Evolutionary conservation across 805 yeast species (phyloP).

Genomic region (Saccharomycopsis javanensis): DNA sequence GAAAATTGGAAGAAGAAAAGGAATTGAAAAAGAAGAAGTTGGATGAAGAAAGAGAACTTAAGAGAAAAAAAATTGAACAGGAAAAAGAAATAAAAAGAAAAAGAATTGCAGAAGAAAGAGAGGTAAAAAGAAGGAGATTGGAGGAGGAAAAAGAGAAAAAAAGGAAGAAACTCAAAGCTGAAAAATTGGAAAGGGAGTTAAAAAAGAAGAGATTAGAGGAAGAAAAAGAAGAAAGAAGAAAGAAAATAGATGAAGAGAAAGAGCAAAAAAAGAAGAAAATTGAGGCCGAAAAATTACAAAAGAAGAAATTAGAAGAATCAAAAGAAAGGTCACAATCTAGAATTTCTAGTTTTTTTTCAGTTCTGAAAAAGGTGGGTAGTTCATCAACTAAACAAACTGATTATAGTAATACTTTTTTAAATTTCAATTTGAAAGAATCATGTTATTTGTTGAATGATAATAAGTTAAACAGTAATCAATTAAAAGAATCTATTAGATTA

Average conservation of each 20-base stretch:
- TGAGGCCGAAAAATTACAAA: background rate
- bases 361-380: constrained; percentile 1
- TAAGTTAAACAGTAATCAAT: background rate
- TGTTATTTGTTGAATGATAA: background rate
- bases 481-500: background rate
- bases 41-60: constrained; percentile 6
- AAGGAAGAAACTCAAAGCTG: background rate
- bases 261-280: background rate
- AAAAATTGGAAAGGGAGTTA: background rate
- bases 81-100: constrained; percentile 11
- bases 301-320: constrained; percentile 3
- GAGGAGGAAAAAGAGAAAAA: constrained; percentile 7
- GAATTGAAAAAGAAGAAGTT: constrained; percentile 7
- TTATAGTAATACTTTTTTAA: constrained; percentile 11
- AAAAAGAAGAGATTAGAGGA: background rate
- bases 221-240: background rate
- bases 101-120: constrained; percentile 11
- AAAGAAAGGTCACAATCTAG: constrained; percentile 10
- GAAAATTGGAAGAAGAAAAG: constrained; percentile 12
- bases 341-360: constrained; percentile 13
- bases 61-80: background rate
- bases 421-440: constrained; percentile 6
- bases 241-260: background rate
- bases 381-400: constrained; percentile 3
- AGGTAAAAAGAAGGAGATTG: constrained; percentile 6